Base-by-base conservation (phyloP, 1,284 basidiomycete genomes). In the Cryptococcus sp. region DNA sequence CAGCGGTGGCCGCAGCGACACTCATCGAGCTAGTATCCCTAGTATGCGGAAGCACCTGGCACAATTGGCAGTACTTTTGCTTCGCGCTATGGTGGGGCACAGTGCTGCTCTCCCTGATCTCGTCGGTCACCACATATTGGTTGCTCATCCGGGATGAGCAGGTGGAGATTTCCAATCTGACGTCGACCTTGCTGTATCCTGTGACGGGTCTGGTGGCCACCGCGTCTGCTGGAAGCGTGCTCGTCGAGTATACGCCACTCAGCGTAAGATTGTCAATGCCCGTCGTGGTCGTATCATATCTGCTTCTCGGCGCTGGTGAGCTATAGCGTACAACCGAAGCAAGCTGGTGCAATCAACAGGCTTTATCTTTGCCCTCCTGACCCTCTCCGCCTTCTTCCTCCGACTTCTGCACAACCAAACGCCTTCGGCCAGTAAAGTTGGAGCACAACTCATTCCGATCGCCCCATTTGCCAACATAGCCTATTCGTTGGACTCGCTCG, bases 301-400 rank as follows among this genome's bases (percentile, higher is more conserved):
- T 66, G 23, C 54, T 66, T 27, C 59, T 66, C 0, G 62, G 64
- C 23, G 57, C 62, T 42, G 64, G 64, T 63, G 49, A 57, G 62
- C 45, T 35, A 35, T 15, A 35, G 17, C 46, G 5, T 6, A 13
- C 8, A 23, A 46, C 5, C 25, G 20, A 11, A 7, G 25, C 25
- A 25, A 2, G 30, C 30, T 35, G 30, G 2, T 6, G 19, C 45
- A 8, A 25, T 16, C 35, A 19, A 13, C 43, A 61, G 64, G 64
- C 30, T 60, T 66, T 50, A 57, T 63, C 59, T 52, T 63, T 15
- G 40, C 55, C 13, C 25, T 66, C 16, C 39, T 61, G 19, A 66
- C 64, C 15, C 20, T 66, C 23, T 50, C 58, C 15, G 61, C 64
- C 20, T 63, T 59, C 50, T 61, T 66, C 39, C 55, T 63, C 8